These are phyloP conservation scores for Funneliformis caledonium DNA, from an alignment of 371 early-diverging fungal genomes.

Conservation along the genomic window DNA sequence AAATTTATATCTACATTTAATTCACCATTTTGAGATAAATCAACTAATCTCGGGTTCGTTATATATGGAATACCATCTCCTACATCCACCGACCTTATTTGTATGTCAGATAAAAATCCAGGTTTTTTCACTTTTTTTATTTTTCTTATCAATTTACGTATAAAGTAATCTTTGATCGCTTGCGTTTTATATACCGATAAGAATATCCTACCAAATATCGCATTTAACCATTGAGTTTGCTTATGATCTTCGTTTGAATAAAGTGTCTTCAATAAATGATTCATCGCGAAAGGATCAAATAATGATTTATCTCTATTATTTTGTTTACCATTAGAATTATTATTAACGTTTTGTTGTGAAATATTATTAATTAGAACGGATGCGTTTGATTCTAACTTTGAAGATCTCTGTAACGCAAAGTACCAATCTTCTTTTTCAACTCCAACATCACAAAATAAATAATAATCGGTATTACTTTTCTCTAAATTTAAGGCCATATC, in stretches of 20 bases:
- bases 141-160: conserved; percentile 69
- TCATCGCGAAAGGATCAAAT: conserved; percentile 61
- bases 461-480: conserved; percentile 50
- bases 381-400: conserved; percentile 44
- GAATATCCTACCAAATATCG: conserved; percentile 82
- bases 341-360: too few species aligned
- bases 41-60: conserved; percentile 75
- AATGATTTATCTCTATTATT: conserved; percentile 46
- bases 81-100: conserved; percentile 75
- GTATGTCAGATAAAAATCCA: conserved; percentile 81
- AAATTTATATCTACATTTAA: conserved; percentile 75
- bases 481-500: conserved; percentile 37
- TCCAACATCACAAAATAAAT: conserved; percentile 60
- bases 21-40: conserved; percentile 73
- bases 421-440: conserved; percentile 93
- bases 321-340: conserved; percentile 47
- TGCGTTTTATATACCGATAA: conserved; percentile 73
- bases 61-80: conserved; percentile 83
- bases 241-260: conserved; percentile 68
- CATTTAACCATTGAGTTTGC: conserved; percentile 88
- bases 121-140: conserved; percentile 72
- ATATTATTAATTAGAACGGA: too few species aligned
- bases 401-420: conserved; percentile 48
- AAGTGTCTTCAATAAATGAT: conserved; percentile 58
- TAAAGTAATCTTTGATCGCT: conserved; percentile 60